A percentile compares a stretch with the other conserved stretches of the same genome.
phyloP scores from a whole-genome alignment of 495 filamentous ascomycete species.

The Penicillium paxilli region DNA sequence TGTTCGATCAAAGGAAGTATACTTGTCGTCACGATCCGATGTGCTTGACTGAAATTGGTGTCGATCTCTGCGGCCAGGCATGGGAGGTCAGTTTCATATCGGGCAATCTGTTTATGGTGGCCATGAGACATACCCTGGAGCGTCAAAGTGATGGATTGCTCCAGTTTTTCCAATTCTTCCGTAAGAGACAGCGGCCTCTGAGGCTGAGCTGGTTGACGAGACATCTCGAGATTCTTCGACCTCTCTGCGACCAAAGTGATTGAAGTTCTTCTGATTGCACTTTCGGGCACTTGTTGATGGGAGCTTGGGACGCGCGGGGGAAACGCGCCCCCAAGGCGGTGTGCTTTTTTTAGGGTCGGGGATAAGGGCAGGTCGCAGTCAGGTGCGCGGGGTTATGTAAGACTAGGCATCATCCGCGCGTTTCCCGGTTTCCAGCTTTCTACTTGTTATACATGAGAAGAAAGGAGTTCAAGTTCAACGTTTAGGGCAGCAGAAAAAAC shows the following conservation, averaged over 20 bases:
- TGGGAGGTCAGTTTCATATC: conserved; percentile 6
- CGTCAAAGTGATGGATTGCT: conserved; percentile 95
- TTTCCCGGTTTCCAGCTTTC: conserved; percentile 1
- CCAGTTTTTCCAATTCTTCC: conserved; percentile 93
- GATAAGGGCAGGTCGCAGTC: conserved; percentile 39
- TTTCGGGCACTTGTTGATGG: background rate
- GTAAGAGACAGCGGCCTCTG: conserved; percentile 76
- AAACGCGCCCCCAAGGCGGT: conserved; percentile 34
- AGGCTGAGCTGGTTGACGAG: conserved; percentile 50
- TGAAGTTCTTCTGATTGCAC: background rate
- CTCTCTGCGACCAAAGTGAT: background rate
- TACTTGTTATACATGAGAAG: background rate
- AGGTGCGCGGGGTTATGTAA: conserved; percentile 31
- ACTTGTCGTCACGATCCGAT: conserved; percentile 91
- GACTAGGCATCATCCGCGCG: conserved; percentile 20
- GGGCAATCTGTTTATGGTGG: conserved; percentile 15
- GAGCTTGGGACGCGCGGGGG: conserved; percentile 24
- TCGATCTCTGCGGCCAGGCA: conserved; percentile 77
- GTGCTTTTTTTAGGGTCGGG: conserved; percentile 29
- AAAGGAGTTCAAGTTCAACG: background rate
- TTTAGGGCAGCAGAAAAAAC: background rate
- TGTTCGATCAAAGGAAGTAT: conserved; percentile 95
- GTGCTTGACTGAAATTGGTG: conserved; percentile 94
- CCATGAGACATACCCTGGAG: conserved; percentile 68
- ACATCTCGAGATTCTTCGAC: conserved; percentile 36